phyloP scores from a whole-genome alignment of 2,329 filamentous ascomycete genomes.

The Polychaeton citri region DNA sequence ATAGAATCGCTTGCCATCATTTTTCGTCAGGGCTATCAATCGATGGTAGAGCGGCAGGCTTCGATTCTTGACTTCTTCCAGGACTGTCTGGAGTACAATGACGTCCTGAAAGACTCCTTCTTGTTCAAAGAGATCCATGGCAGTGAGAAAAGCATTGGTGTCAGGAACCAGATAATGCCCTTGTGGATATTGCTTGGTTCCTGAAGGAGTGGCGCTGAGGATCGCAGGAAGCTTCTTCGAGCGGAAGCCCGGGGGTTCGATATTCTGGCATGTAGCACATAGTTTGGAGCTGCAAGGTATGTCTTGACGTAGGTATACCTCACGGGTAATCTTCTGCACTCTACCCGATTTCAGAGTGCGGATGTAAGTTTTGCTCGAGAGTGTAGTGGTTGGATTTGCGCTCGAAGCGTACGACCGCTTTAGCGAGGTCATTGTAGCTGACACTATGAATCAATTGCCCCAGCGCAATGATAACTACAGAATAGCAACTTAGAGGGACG shows the following conservation, averaged over 20 bases:
- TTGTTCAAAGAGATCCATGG: conserved; percentile 95
- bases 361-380: conserved; percentile 93
- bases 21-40: conserved; percentile 78
- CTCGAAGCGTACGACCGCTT: conserved; percentile 44
- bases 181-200: conserved; percentile 65
- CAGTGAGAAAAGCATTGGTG: conserved; percentile 87
- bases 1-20: conserved; percentile 93
- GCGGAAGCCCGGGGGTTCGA: conserved; percentile 60
- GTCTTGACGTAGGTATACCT: conserved; percentile 89
- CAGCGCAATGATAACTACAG: too few species aligned
- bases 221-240: conserved; percentile 70
- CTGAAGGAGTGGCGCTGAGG: conserved; percentile 76
- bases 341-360: conserved; percentile 90
- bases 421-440: conserved; percentile 43
- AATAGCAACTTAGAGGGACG: too few species aligned
- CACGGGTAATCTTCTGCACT: conserved; percentile 95
- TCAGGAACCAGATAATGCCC: conserved; percentile 94
- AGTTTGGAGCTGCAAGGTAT: conserved; percentile 93
- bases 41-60: conserved; percentile 93
- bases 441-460: too few species aligned
- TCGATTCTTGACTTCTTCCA: conserved; percentile 89
- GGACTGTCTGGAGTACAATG: conserved; percentile 87
- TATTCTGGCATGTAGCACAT: conserved; percentile 59
- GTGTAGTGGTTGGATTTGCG: conserved; percentile 47
- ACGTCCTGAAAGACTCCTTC: conserved; percentile 89